These are phyloP conservation scores for Daedaleopsis nitida DNA, from an alignment of 768 basidiomycete genomes.

Conservation along the genomic window DNA sequence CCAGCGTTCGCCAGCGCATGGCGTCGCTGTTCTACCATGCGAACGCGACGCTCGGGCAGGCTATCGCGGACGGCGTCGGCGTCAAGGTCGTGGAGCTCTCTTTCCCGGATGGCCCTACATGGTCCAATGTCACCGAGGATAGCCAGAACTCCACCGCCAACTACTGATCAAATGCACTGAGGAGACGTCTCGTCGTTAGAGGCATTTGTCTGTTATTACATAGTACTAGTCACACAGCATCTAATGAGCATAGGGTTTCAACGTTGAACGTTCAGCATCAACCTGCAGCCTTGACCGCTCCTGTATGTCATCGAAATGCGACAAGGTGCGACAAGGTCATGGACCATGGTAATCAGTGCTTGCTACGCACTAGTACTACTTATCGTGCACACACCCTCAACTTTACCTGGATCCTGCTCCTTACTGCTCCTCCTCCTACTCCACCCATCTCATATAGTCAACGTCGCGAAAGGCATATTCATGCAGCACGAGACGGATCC, in stretches of 20 bases:
- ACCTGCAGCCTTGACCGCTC: too few relatives aligned
- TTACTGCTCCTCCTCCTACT: too few relatives aligned
- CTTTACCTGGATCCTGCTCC: too few relatives aligned
- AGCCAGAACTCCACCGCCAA: constrained; percentile 22
- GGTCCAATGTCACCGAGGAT: constrained; percentile 25
- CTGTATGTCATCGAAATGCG: too few relatives aligned
- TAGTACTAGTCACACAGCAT: neutral
- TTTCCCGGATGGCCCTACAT: constrained; percentile 26
- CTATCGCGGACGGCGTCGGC: constrained; percentile 37
- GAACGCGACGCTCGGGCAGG: constrained; percentile 36
- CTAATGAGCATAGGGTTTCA: too few relatives aligned
- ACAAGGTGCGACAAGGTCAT: too few relatives aligned
- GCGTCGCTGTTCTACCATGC: constrained; percentile 40
- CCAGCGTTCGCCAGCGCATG: constrained; percentile 33
- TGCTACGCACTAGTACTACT: too few relatives aligned
- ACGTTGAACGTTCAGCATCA: too few relatives aligned
- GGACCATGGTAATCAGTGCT: too few relatives aligned
- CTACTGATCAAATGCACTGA: constrained; percentile 3
- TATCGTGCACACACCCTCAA: too few relatives aligned
- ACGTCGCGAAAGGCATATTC: neutral
- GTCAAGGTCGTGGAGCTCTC: constrained; percentile 19
- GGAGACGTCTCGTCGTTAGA: too few relatives aligned
- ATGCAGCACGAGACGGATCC: neutral
- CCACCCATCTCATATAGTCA: too few relatives aligned
- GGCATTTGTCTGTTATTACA: neutral